Evolutionary conservation across 1,139 yeast species (phyloP), one percentile per base, ranked within the genome.

Genomic region (Diutina siamensis): DNA sequence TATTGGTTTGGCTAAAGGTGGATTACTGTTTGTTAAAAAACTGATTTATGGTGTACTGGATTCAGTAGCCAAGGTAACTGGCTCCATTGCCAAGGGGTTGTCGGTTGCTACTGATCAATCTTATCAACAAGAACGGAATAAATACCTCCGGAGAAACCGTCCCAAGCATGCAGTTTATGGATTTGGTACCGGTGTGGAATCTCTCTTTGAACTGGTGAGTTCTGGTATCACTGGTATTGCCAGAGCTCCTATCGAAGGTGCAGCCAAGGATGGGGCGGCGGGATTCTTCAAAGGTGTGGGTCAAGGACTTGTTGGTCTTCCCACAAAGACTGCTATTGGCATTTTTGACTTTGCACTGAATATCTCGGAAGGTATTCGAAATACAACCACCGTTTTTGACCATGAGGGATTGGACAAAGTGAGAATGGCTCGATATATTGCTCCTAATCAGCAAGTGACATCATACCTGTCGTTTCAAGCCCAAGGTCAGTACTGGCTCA

Each of bases 261-360:
- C 95, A 0, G 72, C 72, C 21, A 71, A 74, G 47, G 95, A 82
- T 44, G 98, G 97, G 10, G 80, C 97, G 0, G 70, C 80, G 1
- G 98, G 98, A 0, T 92, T 94, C 59, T 80, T 94, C 64, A 86
- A 79, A 58, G 98, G 99, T 0, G 61, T 94, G 9, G 98, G 98
- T 7, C 85, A 83, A 56, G 98, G 98, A n/a, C 60, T 94, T 20
- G 78, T 94, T 47, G 98, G 98, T 0, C 66, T 94, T 35, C 98
- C 98, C 0, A 88, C 98, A 0, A 94, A 94, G 63, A 87, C 98
- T 0, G 96, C 97, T 0, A 88, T 92, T 56, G 99, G 99, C 7
- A 62, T 92, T 32, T 83, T 94, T 56, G 99, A 94, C 59, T 70
- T 94, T 52, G 96, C 98, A 0, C 83, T 87, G 44, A 89, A 87